These are phyloP conservation scores for Colletotrichum gigasporum DNA, from an alignment of 2,329 filamentous ascomycete genomes.

Conservation along the genomic window DNA sequence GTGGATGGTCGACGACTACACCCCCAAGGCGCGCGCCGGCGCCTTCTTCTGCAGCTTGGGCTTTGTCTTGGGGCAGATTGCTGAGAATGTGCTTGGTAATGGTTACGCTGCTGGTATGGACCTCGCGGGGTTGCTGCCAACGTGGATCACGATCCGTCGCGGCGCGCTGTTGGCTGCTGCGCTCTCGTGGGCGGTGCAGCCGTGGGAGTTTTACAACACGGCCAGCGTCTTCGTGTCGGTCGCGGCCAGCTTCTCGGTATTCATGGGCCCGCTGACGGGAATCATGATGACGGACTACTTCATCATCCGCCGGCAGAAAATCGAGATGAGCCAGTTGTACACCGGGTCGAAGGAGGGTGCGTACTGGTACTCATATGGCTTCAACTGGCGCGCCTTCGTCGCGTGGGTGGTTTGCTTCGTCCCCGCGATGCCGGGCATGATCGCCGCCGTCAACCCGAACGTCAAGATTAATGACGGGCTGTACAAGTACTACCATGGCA, in stretches of 20 bases:
- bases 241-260: conserved; percentile 40
- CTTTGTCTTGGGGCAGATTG: conserved; percentile 40
- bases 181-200: conserved; percentile 38
- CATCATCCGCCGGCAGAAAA: conserved; percentile 42
- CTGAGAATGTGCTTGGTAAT: conserved; percentile 41
- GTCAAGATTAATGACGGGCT: conserved; percentile 29
- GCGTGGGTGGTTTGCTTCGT: conserved; percentile 44
- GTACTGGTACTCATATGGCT: conserved; percentile 47
- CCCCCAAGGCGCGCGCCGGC: conserved; percentile 36
- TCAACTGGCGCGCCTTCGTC: conserved; percentile 45
- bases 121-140: conserved; percentile 38
- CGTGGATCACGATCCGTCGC: conserved; percentile 40
- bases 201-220: conserved; percentile 42
- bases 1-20: conserved; percentile 40
- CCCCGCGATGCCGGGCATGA: conserved; percentile 39
- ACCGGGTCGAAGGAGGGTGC: conserved; percentile 41
- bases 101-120: conserved; percentile 42
- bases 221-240: conserved; percentile 39
- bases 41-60: conserved; percentile 40
- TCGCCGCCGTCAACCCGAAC: conserved; percentile 33
- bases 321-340: conserved; percentile 50
- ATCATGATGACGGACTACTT: conserved; percentile 43
- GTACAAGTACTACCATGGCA: conserved; percentile 36
- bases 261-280: conserved; percentile 40
- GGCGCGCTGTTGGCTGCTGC: conserved; percentile 38